These are phyloP conservation scores for Heterobasidion occidentale DNA, from an alignment of 1,284 basidiomycete species.

Conservation along the genomic window DNA sequence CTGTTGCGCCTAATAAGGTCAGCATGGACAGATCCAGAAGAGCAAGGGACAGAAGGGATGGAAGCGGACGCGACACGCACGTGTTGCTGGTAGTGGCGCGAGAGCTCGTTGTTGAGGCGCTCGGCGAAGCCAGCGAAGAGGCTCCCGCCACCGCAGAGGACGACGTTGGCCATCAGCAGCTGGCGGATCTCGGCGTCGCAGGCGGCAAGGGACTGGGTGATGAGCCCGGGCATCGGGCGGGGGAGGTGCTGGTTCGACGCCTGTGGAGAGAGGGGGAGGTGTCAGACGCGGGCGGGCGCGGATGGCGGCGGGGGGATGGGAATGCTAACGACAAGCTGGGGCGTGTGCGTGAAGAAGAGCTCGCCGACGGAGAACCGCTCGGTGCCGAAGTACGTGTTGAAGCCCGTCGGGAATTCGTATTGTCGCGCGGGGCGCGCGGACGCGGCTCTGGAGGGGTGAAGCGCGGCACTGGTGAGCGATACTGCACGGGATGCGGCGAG, in stretches of 20 bases:
- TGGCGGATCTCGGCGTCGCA: constrained; percentile 92
- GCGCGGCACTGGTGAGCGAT: background rate
- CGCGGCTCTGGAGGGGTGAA: constrained; percentile 33
- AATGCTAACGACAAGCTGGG: constrained; percentile 62
- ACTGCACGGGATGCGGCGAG: background rate
- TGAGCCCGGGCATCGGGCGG: constrained; percentile 71
- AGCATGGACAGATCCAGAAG: background rate
- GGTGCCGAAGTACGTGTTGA: constrained; percentile 76
- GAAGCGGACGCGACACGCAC: constrained; percentile 35
- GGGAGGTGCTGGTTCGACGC: constrained; percentile 62
- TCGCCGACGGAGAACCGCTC: constrained; percentile 87
- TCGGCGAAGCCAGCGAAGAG: constrained; percentile 85
- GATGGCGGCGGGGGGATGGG: background rate
- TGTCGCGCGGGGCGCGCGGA: constrained; percentile 46
- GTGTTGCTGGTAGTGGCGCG: constrained; percentile 63
- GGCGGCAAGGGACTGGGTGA: constrained; percentile 73
- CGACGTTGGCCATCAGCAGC: constrained; percentile 86
- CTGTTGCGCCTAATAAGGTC: background rate
- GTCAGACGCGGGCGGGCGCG: background rate
- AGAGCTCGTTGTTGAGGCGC: constrained; percentile 76
- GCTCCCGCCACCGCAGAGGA: constrained; percentile 89
- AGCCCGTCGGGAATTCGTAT: constrained; percentile 97
- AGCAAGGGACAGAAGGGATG: background rate
- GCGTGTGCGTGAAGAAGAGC: constrained; percentile 80
- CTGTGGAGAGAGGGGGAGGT: constrained; percentile 22